Conservation (phyloP, 73 alveolate genomes). For the Stentor roeselii region DNA sequence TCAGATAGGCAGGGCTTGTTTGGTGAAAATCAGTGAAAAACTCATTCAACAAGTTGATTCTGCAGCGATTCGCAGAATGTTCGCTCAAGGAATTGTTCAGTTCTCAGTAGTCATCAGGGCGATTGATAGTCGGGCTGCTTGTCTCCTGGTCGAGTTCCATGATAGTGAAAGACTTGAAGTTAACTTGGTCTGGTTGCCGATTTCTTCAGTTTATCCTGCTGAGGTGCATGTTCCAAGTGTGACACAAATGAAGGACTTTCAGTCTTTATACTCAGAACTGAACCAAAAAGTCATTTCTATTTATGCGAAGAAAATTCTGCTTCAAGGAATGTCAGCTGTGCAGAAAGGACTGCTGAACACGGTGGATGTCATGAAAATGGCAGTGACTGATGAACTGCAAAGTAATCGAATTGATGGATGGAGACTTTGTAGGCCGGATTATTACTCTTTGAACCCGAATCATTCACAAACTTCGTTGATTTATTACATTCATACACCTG, state of each 20-base stretch:
- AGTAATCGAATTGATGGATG: constrained; percentile 5
- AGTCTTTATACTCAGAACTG: background rate
- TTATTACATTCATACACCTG: background rate
- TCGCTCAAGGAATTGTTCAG: constrained; percentile 26
- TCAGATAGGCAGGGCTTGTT: constrained; percentile 63
- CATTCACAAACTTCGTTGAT: background rate
- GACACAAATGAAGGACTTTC: background rate
- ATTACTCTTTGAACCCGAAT: background rate
- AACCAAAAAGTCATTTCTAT: background rate
- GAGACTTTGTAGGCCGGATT: constrained; percentile 22
- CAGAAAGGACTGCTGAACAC: background rate
- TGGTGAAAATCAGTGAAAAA: constrained; percentile 58
- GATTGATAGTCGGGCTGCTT: constrained; percentile 42
- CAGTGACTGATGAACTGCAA: background rate
- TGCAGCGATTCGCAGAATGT: background rate
- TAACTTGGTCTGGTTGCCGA: constrained; percentile 26
- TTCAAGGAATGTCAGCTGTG: background rate
- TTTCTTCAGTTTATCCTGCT: background rate
- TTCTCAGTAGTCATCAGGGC: constrained; percentile 45
- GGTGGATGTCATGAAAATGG: background rate
- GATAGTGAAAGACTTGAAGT: constrained; percentile 42
- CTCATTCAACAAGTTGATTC: constrained; percentile 28
- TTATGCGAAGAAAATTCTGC: background rate
- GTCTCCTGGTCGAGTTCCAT: constrained; percentile 33
- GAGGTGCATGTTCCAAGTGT: constrained; percentile 7